A percentile compares a stretch with the other conserved stretches of the same genome.
Evolutionary conservation across 169 alveolate genomes (phyloP).

Genomic region (Cryptosporidium parvum): DNA sequence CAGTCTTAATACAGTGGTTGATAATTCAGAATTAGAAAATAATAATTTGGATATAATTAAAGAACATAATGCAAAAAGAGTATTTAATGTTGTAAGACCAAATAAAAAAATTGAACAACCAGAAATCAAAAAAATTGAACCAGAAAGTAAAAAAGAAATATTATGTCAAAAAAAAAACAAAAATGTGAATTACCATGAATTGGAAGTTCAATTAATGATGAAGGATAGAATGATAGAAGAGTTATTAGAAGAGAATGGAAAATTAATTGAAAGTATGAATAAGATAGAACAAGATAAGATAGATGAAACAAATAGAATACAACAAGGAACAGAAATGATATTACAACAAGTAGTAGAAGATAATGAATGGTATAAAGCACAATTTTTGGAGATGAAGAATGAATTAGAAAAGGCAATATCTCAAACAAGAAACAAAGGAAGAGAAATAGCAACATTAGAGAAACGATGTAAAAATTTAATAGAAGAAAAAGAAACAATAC

Average conservation of each 20-base stretch:
- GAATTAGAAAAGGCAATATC: slow-evolving; percentile 61
- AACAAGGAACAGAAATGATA: slow-evolving; percentile 67
- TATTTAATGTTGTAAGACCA: not conserved
- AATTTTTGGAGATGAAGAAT: slow-evolving; percentile 64
- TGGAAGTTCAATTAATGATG: slow-evolving; percentile 71
- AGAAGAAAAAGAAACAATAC: slow-evolving; percentile 65
- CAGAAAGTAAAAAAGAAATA: not conserved
- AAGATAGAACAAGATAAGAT: slow-evolving; percentile 45
- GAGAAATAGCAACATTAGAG: slow-evolving; percentile 59
- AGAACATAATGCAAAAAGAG: slow-evolving; percentile 11
- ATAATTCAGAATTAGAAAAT: slow-evolving; percentile 17
- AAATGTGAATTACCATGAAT: slow-evolving; percentile 22
- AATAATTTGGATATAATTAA: not conserved
- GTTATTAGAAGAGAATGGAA: slow-evolving; percentile 50
- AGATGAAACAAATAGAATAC: slow-evolving; percentile 56
- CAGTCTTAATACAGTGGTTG: slow-evolving; percentile 35
- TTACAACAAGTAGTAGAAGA: slow-evolving; percentile 73
- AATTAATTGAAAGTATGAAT: slow-evolving; percentile 51
- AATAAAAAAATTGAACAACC: not conserved
- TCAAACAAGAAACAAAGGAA: slow-evolving; percentile 65
- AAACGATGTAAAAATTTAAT: slow-evolving; percentile 52
- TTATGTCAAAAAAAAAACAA: not conserved
- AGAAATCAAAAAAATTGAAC: not conserved
- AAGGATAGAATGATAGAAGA: slow-evolving; percentile 71
- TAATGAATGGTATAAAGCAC: slow-evolving; percentile 71